Percentiles rank a stretch among this genome's conserved stretches.
Conservation (phyloP, 2,329 filamentous ascomycete genomes). For the Trichoderma sp. region DNA sequence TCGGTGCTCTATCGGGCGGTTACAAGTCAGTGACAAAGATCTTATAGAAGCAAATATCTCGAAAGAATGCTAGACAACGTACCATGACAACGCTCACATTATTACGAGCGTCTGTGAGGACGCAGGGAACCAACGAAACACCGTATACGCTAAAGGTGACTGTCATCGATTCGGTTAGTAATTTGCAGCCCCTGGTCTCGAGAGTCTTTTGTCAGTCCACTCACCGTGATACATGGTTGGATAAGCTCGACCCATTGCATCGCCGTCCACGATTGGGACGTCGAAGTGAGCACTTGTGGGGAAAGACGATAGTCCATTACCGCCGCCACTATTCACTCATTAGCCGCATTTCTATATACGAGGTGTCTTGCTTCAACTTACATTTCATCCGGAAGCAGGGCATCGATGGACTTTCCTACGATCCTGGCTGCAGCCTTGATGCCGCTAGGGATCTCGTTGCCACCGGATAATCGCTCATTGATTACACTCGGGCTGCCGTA, state of each 20-base stretch:
- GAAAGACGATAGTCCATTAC: conserved; percentile 38
- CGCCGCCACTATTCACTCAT: conserved; percentile 32
- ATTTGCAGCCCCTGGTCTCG: fast-evolving
- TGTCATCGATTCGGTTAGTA: conserved; percentile 17
- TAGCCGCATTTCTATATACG: conserved; percentile 8
- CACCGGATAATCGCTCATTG: conserved; percentile 36
- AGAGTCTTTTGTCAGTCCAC: not conserved
- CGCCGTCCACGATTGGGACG: conserved; percentile 37
- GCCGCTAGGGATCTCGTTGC: conserved; percentile 37
- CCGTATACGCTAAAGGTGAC: conserved; percentile 40
- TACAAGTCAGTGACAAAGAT: not conserved
- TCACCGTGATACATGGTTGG: conserved; percentile 37
- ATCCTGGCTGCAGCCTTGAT: conserved; percentile 37
- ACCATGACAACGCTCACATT: conserved; percentile 36
- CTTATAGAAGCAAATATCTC: not conserved
- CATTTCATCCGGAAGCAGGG: conserved; percentile 39
- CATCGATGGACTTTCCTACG: conserved; percentile 33
- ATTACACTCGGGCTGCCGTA: conserved; percentile 44
- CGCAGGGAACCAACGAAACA: conserved; percentile 35
- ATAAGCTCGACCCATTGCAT: conserved; percentile 39
- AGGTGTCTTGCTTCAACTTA: conserved; percentile 23
- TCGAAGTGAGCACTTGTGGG: conserved; percentile 35
- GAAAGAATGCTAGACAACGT: not conserved
- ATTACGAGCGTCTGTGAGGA: conserved; percentile 37
- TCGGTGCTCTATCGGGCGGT: conserved; percentile 31